These are phyloP conservation scores for Ceratobasidium sp. DNA, from an alignment of 1,284 basidiomycete species.

Conservation along the genomic window DNA sequence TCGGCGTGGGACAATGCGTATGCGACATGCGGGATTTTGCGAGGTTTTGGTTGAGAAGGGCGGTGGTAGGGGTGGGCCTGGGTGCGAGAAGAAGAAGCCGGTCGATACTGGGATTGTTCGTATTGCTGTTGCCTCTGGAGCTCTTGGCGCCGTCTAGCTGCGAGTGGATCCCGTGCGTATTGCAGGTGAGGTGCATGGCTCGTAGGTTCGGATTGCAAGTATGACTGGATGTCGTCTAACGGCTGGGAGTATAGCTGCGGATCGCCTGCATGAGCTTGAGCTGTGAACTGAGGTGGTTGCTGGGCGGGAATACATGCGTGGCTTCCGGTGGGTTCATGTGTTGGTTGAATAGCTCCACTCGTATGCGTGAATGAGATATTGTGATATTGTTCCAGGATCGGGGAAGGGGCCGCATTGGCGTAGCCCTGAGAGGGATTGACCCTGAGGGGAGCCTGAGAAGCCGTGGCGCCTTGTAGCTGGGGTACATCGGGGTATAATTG, in stretches of 20 bases:
- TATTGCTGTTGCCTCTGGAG: background rate
- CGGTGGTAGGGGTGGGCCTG: background rate
- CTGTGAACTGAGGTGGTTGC: too few relatives aligned
- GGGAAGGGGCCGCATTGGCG: background rate
- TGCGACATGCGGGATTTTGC: slow-evolving; percentile 17
- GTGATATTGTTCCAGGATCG: background rate
- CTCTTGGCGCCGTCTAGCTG: background rate
- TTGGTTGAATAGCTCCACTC: too few relatives aligned
- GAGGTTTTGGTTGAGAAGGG: background rate
- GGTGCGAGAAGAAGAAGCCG: background rate
- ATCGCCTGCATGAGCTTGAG: too few relatives aligned
- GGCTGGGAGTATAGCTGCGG: background rate
- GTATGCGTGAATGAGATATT: background rate
- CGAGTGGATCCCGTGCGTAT: background rate
- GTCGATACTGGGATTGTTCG: background rate
- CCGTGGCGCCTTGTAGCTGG: slow-evolving; percentile 3
- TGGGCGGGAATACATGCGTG: too few relatives aligned
- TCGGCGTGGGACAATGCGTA: slow-evolving; percentile 19
- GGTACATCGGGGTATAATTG: background rate
- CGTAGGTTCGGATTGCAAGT: background rate
- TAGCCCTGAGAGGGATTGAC: background rate
- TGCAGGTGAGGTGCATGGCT: background rate
- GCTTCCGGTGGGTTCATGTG: too few relatives aligned
- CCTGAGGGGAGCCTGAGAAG: background rate
- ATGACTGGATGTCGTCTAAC: too few relatives aligned